These are phyloP conservation scores for Vanderwaltozyma yarrowii DNA, from an alignment of 805 yeast species.

Conservation along the genomic window DNA sequence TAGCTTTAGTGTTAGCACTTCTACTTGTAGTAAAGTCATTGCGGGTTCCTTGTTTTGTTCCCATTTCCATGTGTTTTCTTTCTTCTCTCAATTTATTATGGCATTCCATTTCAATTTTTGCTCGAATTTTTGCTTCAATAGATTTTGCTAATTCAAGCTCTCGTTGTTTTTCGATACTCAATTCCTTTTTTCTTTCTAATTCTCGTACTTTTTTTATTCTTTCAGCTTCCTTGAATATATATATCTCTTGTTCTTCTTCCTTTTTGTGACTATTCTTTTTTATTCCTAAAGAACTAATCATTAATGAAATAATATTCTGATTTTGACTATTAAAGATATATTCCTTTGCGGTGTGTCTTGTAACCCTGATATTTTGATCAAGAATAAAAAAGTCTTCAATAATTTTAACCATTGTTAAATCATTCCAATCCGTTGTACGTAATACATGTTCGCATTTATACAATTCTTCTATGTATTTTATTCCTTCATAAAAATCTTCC, in stretches of 20 bases:
- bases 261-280: conserved; percentile 5
- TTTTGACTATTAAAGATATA: not conserved
- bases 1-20: no score
- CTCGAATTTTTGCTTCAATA: conserved; percentile 19
- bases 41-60: no score
- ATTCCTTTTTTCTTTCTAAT: conserved; percentile 6
- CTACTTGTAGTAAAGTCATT: no score
- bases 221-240: conserved; percentile 16
- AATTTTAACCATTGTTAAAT: conserved; percentile 8
- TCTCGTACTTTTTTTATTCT: conserved; percentile 13
- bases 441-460: conserved; percentile 12
- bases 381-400: conserved; percentile 22
- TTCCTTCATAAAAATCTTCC: conserved; percentile 20
- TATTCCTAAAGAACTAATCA: conserved; percentile 4
- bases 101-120: no score
- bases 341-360: conserved; percentile 8
- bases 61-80: no score
- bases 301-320: conserved; percentile 3
- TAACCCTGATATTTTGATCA: conserved; percentile 21
- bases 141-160: conserved; percentile 14
- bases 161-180: conserved; percentile 5
- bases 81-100: no score
- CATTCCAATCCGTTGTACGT: conserved; percentile 5
- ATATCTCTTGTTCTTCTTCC: conserved; percentile 14
- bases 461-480: conserved; percentile 13